Conservation (phyloP, 1,139 yeast genomes). For the Scheffersomyces cryptocercus region DNA sequence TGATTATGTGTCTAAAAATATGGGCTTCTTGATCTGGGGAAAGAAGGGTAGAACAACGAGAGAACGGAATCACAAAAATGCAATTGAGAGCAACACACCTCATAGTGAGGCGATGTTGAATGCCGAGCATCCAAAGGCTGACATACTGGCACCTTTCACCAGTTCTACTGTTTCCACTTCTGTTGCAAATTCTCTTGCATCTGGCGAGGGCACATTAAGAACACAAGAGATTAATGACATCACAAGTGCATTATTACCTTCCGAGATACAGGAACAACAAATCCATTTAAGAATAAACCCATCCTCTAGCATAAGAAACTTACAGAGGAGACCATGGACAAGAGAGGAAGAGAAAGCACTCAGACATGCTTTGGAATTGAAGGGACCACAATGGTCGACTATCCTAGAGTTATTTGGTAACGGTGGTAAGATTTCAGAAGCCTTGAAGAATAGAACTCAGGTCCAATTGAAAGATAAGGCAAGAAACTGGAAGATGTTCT, state of each 20-base stretch:
- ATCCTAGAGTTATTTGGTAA: slow-evolving; percentile 87
- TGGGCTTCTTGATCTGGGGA: slow-evolving; percentile 74
- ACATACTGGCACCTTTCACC: too few relatives aligned
- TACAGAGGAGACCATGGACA: slow-evolving; percentile 76
- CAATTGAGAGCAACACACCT: slow-evolving; percentile 16
- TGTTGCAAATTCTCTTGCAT: too few relatives aligned
- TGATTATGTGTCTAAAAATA: slow-evolving; percentile 75
- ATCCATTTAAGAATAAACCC: slow-evolving; percentile 40
- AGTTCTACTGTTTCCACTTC: too few relatives aligned
- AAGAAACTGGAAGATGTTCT: slow-evolving; percentile 88
- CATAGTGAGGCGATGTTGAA: slow-evolving; percentile 28
- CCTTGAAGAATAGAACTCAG: slow-evolving; percentile 81
- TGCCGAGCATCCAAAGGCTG: neutral
- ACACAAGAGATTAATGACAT: slow-evolving; percentile 23
- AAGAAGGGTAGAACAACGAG: slow-evolving; percentile 44
- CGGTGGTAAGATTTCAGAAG: slow-evolving; percentile 85
- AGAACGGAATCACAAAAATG: slow-evolving; percentile 9
- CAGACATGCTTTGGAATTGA: slow-evolving; percentile 73
- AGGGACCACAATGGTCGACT: slow-evolving; percentile 93
- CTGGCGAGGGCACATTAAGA: neutral
- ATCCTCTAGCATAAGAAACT: slow-evolving; percentile 23
- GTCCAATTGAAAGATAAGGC: slow-evolving; percentile 95
- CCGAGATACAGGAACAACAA: slow-evolving; percentile 50
- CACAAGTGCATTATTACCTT: slow-evolving; percentile 40
- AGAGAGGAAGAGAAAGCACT: slow-evolving; percentile 86